A percentile compares a stretch with the other conserved stretches of the same genome.
Evolutionary conservation across 1,139 yeast species (phyloP).

Genomic region (Candida glucosophila): DNA sequence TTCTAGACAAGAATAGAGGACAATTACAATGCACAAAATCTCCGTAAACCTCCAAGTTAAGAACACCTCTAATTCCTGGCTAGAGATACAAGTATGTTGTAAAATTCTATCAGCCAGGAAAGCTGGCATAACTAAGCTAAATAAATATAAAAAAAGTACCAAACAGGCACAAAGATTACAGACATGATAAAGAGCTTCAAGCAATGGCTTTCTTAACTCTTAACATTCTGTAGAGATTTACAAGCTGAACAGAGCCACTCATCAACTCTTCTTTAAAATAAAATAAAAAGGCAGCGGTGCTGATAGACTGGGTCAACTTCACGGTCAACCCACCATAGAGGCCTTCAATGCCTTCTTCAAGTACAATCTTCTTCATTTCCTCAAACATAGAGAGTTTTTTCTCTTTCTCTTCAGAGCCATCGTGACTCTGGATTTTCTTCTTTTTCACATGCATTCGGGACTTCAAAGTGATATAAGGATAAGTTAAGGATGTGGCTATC

Average conservation of each 20-base stretch:
- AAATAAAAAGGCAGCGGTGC: constrained; percentile 85
- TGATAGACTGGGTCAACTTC: constrained; percentile 73
- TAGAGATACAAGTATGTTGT: too few species aligned
- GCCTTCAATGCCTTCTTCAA: constrained; percentile 33
- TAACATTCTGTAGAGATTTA: constrained; percentile 27
- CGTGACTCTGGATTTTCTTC: constrained; percentile 22
- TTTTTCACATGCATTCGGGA: constrained; percentile 73
- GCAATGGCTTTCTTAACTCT: constrained; percentile 13
- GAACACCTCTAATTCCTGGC: too few species aligned
- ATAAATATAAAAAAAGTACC: background rate
- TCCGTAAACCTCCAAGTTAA: too few species aligned
- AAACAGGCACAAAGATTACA: background rate
- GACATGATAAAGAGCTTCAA: background rate
- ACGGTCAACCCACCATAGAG: constrained; percentile 77
- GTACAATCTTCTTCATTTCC: constrained; percentile 21
- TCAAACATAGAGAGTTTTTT: constrained; percentile 31
- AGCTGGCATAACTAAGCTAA: background rate
- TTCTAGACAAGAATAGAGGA: too few species aligned
- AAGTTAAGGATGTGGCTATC: constrained; percentile 77
- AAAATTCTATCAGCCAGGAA: too few species aligned
- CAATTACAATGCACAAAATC: too few species aligned
- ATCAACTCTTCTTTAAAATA: constrained; percentile 84
- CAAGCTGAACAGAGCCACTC: constrained; percentile 37
- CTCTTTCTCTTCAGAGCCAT: constrained; percentile 13
- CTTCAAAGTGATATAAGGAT: constrained; percentile 86